phyloP scores from a whole-genome alignment of 805 yeast genomes.

The Starmerella vaccinii region DNA sequence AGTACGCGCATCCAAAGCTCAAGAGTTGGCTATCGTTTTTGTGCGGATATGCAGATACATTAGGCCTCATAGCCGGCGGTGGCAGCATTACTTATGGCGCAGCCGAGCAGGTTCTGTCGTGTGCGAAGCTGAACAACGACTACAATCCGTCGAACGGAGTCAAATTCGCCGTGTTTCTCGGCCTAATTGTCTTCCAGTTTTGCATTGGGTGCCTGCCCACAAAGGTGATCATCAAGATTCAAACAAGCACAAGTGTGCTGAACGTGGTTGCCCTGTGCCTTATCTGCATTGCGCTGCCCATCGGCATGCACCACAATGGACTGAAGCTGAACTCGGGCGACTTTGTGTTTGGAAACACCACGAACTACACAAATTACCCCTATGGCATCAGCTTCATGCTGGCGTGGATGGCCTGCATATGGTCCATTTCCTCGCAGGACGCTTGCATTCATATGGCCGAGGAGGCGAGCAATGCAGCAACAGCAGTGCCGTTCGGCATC shows the following conservation, averaged over 20 bases:
- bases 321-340: slow-evolving; percentile 39
- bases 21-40: slow-evolving; percentile 49
- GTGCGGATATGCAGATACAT: slow-evolving; percentile 57
- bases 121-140: slow-evolving; percentile 34
- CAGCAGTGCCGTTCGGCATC: slow-evolving; percentile 57
- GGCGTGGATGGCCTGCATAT: slow-evolving; percentile 55
- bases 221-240: slow-evolving; percentile 46
- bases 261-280: slow-evolving; percentile 46
- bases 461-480: slow-evolving; percentile 53
- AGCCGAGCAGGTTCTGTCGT: slow-evolving; percentile 31
- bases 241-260: slow-evolving; percentile 46
- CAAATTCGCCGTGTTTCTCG: slow-evolving; percentile 58
- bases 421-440: slow-evolving; percentile 70
- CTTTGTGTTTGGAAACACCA: slow-evolving; percentile 46
- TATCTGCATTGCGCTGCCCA: slow-evolving; percentile 54
- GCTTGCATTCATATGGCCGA: slow-evolving; percentile 64
- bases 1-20: slow-evolving; percentile 48
- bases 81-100: slow-evolving; percentile 65
- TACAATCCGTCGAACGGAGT: slow-evolving; percentile 46
- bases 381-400: slow-evolving; percentile 47
- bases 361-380: slow-evolving; percentile 47
- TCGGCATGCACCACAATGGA: slow-evolving; percentile 34
- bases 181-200: slow-evolving; percentile 46
- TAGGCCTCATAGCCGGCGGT: slow-evolving; percentile 56
- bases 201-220: slow-evolving; percentile 49